Conservation (phyloP, 495 filamentous ascomycete genomes). For the Aspergillus carlsbadensis region DNA sequence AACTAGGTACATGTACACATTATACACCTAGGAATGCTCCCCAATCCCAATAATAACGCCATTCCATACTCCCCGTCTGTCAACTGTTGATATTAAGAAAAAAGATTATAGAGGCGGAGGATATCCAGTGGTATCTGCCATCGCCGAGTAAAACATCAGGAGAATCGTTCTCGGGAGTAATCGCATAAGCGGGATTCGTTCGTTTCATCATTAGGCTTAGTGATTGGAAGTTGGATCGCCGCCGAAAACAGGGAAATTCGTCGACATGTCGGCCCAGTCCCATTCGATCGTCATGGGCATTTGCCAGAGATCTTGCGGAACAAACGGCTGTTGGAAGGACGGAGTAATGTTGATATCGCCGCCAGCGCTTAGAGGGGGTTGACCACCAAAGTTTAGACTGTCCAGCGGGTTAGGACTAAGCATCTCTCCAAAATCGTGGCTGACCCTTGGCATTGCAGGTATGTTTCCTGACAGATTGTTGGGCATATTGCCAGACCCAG, state of each 20-base stretch:
- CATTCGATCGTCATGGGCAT: constrained; percentile 96
- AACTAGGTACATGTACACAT: background rate
- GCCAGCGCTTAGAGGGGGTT: constrained; percentile 33
- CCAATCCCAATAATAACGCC: background rate
- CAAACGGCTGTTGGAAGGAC: constrained; percentile 81
- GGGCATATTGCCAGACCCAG: constrained; percentile 26
- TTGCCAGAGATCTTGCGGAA: constrained; percentile 96
- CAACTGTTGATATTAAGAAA: constrained; percentile 4
- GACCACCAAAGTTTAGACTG: constrained; percentile 44
- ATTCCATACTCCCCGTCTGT: constrained; percentile 7
- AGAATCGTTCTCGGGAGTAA: background rate
- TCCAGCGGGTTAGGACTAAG: constrained; percentile 42
- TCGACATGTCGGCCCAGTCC: constrained; percentile 90
- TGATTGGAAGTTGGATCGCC: constrained; percentile 13
- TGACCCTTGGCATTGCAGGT: constrained; percentile 32
- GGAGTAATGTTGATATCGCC: constrained; percentile 43
- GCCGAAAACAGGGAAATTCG: constrained; percentile 48
- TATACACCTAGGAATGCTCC: constrained; percentile 3
- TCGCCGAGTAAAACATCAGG: background rate
- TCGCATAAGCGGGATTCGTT: background rate
- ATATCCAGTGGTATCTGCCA: constrained; percentile 1
- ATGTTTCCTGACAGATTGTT: constrained; percentile 29
- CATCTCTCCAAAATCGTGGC: constrained; percentile 41
- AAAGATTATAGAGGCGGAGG: constrained; percentile 6
- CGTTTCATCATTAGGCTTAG: constrained; percentile 13